Conservation (phyloP, 1,284 basidiomycete species). For the Tremellales sp. region DNA sequence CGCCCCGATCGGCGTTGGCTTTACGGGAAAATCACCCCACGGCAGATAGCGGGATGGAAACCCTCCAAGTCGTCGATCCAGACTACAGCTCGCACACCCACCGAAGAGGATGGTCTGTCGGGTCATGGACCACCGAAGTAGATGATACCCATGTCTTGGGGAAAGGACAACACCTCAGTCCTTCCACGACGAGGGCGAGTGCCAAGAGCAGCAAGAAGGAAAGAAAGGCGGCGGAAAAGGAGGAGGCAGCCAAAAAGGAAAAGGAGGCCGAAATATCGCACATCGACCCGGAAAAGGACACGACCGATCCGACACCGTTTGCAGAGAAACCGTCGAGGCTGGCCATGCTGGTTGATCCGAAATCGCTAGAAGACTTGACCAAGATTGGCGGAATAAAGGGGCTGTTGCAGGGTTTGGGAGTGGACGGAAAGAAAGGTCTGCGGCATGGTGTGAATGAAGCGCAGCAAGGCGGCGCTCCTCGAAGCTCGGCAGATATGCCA, state of each 20-base stretch:
- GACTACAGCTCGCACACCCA: conserved; percentile 12
- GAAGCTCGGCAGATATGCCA: conserved; percentile 21
- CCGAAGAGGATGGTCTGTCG: conserved; percentile 26
- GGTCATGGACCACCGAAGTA: conserved; percentile 28
- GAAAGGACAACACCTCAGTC: conserved; percentile 1
- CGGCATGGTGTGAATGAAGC: conserved; percentile 10
- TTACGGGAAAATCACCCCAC: conserved; percentile 70
- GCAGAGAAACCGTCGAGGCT: conserved; percentile 68
- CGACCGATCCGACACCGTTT: conserved; percentile 68
- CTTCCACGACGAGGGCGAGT: conserved; percentile 2
- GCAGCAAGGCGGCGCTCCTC: conserved; percentile 17
- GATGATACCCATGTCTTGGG: conserved; percentile 1
- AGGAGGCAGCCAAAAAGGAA: conserved; percentile 21
- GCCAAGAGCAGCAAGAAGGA: conserved; percentile 8
- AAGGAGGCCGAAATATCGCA: conserved; percentile 35
- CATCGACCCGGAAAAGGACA: conserved; percentile 54
- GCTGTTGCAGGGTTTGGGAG: conserved; percentile 71
- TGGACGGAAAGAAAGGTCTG: conserved; percentile 59
- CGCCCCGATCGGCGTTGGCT: conserved; percentile 51
- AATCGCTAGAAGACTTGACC: conserved; percentile 60
- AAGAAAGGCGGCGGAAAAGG: conserved; percentile 18
- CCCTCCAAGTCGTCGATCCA: conserved; percentile 55
- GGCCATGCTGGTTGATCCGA: conserved; percentile 82
- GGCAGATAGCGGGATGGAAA: conserved; percentile 55
- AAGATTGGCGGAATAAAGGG: conserved; percentile 69